These are phyloP conservation scores for Maudiozyma serrabonitensis DNA, from an alignment of 805 yeast genomes.

Conservation along the genomic window DNA sequence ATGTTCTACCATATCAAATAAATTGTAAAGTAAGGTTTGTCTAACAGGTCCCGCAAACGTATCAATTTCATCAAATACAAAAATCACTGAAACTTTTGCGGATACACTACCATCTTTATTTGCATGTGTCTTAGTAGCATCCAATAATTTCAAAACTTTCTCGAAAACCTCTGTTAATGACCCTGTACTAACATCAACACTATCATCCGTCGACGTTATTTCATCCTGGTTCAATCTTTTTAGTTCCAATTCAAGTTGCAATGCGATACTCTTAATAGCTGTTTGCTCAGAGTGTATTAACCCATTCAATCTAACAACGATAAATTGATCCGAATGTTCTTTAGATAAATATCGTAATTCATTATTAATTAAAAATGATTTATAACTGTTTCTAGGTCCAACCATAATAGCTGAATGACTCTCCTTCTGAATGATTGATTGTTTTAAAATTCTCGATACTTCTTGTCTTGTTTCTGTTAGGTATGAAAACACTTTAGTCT, in stretches of 20 bases:
- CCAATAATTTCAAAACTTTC: constrained; percentile 45
- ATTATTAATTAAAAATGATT: constrained; percentile 50
- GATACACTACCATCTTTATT: constrained; percentile 15
- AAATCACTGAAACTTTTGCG: constrained; percentile 50
- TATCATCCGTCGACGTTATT: constrained; percentile 1
- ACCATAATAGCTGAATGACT: constrained; percentile 73
- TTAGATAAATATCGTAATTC: constrained; percentile 40
- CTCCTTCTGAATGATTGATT: constrained; percentile 56
- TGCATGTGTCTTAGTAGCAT: constrained; percentile 20
- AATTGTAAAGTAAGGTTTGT: constrained; percentile 78
- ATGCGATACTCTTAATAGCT: constrained; percentile 80
- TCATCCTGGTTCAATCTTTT: constrained; percentile 19
- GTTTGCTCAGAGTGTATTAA: constrained; percentile 58
- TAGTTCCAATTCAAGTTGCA: constrained; percentile 56
- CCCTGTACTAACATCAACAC: constrained; percentile 38
- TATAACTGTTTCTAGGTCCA: constrained; percentile 77
- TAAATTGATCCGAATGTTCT: constrained; percentile 40
- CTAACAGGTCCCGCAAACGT: constrained; percentile 58
- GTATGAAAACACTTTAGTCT: constrained; percentile 14
- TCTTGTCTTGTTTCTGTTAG: constrained; percentile 30
- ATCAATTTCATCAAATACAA: constrained; percentile 81
- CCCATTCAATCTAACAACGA: constrained; percentile 61
- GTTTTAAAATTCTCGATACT: constrained; percentile 47
- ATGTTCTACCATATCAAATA: constrained; percentile 77
- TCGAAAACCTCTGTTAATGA: constrained; percentile 53